These are phyloP conservation scores for Cytospora piceicola DNA, from an alignment of 2,329 filamentous ascomycete genomes.

Conservation along the genomic window DNA sequence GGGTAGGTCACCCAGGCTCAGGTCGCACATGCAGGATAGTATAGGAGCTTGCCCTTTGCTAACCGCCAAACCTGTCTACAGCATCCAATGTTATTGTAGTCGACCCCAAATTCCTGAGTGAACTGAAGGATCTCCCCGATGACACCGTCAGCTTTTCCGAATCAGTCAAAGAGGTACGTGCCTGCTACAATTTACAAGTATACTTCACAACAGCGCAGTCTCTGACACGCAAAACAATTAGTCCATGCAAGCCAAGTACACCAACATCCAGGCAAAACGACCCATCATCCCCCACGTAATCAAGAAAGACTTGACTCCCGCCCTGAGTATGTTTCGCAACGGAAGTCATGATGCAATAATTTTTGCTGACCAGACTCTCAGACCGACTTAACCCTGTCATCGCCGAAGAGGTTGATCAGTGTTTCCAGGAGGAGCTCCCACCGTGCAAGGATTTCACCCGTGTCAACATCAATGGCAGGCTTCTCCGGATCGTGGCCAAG, in stretches of 20 bases:
- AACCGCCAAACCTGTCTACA: background rate
- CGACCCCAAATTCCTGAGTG: conserved; percentile 17
- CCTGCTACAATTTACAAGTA: background rate
- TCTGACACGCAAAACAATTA: conserved; percentile 9
- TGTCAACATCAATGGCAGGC: conserved; percentile 44
- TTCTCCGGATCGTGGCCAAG: conserved; percentile 51
- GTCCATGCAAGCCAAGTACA: conserved; percentile 27
- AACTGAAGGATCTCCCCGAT: conserved; percentile 27
- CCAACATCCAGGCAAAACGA: conserved; percentile 14
- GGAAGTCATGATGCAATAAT: background rate
- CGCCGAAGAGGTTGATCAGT: conserved; percentile 43
- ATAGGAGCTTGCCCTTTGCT: background rate
- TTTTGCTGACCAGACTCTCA: conserved; percentile 8
- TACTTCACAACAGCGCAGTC: background rate
- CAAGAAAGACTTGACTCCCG: conserved; percentile 24
- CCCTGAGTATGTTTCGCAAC: conserved; percentile 19
- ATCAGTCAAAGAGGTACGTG: conserved; percentile 22
- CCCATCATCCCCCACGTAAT: conserved; percentile 26
- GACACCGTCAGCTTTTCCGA: conserved; percentile 22
- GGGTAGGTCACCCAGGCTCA: background rate
- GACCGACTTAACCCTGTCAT: conserved; percentile 44
- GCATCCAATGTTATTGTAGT: conserved; percentile 20
- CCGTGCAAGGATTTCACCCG: conserved; percentile 45
- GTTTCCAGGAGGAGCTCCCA: conserved; percentile 42
- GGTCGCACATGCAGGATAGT: background rate